A percentile compares a stretch with the other conserved stretches of the same genome.
These are phyloP conservation scores for Pseudogymnoascus sp. DNA, from an alignment of 2,329 filamentous ascomycete species.

Conservation along the genomic window DNA sequence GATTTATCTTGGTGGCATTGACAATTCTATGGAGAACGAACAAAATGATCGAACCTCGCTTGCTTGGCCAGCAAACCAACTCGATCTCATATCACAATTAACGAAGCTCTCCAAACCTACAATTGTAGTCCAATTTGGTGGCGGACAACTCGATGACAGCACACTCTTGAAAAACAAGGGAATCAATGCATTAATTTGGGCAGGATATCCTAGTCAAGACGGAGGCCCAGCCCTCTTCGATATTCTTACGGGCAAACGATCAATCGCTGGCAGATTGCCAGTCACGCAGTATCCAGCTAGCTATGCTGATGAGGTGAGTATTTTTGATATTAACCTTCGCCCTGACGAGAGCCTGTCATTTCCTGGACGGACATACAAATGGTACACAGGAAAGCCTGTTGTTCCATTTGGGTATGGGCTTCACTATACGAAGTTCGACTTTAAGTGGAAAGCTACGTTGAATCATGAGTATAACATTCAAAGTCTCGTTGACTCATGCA, in stretches of 20 bases:
- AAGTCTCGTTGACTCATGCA: slow-evolving; percentile 25
- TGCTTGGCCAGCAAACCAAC: slow-evolving; percentile 44
- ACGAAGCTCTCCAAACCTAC: slow-evolving; percentile 40
- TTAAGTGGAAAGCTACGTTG: slow-evolving; percentile 16
- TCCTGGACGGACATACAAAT: slow-evolving; percentile 48
- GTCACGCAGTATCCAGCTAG: slow-evolving; percentile 48
- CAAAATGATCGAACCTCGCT: slow-evolving; percentile 42
- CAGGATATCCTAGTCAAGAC: slow-evolving; percentile 52
- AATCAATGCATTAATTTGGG: slow-evolving; percentile 48
- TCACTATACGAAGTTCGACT: slow-evolving; percentile 49
- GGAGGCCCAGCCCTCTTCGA: slow-evolving; percentile 49
- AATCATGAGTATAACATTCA: slow-evolving; percentile 27
- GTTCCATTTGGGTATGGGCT: slow-evolving; percentile 48
- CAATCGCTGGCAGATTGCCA: slow-evolving; percentile 47
- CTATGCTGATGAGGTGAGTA: slow-evolving; percentile 43
- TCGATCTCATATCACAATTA: slow-evolving; percentile 43
- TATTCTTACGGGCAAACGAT: slow-evolving; percentile 41
- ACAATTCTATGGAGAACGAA: slow-evolving; percentile 45
- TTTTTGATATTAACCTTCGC: slow-evolving; percentile 49
- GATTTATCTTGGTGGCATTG: slow-evolving; percentile 48
- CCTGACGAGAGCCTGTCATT: slow-evolving; percentile 29
- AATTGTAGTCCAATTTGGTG: slow-evolving; percentile 42
- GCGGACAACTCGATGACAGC: slow-evolving; percentile 44
- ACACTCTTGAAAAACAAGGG: slow-evolving; percentile 40
- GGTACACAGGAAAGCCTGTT: slow-evolving; percentile 45